Evolutionary conservation across 192 early-diverging fungal species (phyloP), one percentile per base, ranked within the genome.

Genomic region (Linnemannia hyalina): DNA sequence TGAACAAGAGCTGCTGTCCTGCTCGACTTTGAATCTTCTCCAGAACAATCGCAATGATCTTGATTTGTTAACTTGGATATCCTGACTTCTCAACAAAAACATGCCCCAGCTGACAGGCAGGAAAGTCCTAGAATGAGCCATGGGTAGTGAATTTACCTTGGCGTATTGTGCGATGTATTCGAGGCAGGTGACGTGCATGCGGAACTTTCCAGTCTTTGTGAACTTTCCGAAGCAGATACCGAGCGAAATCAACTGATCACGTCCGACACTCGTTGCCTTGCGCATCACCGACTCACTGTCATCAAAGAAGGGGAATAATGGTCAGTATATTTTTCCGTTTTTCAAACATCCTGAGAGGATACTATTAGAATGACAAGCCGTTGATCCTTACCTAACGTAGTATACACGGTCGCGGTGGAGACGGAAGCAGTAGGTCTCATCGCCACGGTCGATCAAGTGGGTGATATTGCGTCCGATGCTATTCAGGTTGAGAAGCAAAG

Each of bases 201-300:
- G 94, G 90, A 99, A 99, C 91, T 98, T 98, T 74, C 97, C 95
- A 46, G 98, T 96, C 92, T 99, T 99, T 77, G 98, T 97, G 83
- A 99, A 99, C 90, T 99, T 99, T 76, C 98, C 98, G 92, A 99
- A 99, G 90, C 97, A 98, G n/a, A 96, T 93, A 57, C 98, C 98
- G 44, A 99, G 91, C 10, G 97, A 96, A 65, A 96, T 91, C 73
- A 99, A 90, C 80, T 98, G 93, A 87, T 97, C 95, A 46, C 97
- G 94, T 42, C 93, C 95, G 73, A 99, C 91, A 68, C 92, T 93
- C 10, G 92, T 94, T 32, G 98, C 96, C 83, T 93, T 92, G 69
- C 96, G 93, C 97, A 99, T 98, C 77, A 98, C 95, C 2, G 92
- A 90, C 86, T 99, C 98, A 88, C 97, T 95, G 79, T 54, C n/a